phyloP scores from a whole-genome alignment of 768 basidiomycete species.

The Tulasnella sp. region DNA sequence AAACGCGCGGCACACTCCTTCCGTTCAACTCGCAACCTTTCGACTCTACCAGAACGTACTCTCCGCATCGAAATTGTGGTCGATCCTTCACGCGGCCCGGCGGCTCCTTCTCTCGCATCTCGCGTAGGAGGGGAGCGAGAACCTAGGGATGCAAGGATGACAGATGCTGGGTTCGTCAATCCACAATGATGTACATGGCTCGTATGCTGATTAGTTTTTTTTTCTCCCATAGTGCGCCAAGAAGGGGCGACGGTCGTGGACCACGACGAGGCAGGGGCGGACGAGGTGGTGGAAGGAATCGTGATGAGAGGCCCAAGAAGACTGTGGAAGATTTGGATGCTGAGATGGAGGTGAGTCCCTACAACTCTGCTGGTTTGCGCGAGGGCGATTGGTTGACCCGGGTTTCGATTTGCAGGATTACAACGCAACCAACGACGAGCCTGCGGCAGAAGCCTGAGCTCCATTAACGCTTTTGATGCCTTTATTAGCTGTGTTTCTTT shows the following conservation, averaged over 20 bases:
- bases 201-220: slow-evolving; percentile 11
- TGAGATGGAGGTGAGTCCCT: slow-evolving; percentile 83
- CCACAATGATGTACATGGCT: not conserved
- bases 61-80: slow-evolving; percentile 99
- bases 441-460: slow-evolving; percentile 18
- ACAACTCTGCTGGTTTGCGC: not conserved
- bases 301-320: slow-evolving; percentile 53
- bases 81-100: slow-evolving; percentile 67
- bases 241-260: slow-evolving; percentile 33
- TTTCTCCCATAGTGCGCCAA: not conserved
- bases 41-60: slow-evolving; percentile 66
- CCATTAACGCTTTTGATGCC: not conserved
- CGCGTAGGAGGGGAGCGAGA: slow-evolving; percentile 57
- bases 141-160: not conserved
- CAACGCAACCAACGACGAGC: slow-evolving; percentile 28
- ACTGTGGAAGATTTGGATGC: slow-evolving; percentile 89
- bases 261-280: slow-evolving; percentile 39
- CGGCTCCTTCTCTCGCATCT: slow-evolving; percentile 62
- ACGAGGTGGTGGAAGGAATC: slow-evolving; percentile 26
- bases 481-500: not conserved
- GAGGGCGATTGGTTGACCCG: not conserved
- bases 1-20: no score
- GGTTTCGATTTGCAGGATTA: not conserved
- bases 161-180: slow-evolving; percentile 11
- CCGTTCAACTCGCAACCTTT: not conserved